Evolutionary conservation across 495 filamentous ascomycete genomes (phyloP).

Genomic region (Lindgomyces ingoldianus): DNA sequence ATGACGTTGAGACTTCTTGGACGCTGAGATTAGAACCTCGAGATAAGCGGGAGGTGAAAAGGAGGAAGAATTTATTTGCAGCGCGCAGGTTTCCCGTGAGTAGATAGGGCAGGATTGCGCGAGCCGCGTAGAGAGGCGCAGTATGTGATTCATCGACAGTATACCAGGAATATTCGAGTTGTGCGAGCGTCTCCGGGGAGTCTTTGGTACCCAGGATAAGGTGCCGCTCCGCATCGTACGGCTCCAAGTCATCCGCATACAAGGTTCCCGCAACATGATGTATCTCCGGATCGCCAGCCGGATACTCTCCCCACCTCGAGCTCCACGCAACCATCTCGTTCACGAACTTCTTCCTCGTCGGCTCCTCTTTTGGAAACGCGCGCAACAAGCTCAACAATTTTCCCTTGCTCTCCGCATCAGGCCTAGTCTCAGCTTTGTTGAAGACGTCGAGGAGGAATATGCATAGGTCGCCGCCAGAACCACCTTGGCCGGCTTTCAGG

Average conservation of each 20-base stretch:
- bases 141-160: slow-evolving; percentile 82
- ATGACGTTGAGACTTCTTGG: slow-evolving; percentile 78
- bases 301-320: slow-evolving; percentile 76
- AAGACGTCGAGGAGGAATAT: slow-evolving; percentile 85
- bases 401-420: slow-evolving; percentile 65
- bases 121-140: slow-evolving; percentile 83
- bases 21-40: slow-evolving; percentile 68
- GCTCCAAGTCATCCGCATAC: slow-evolving; percentile 85
- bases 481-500: slow-evolving; percentile 83
- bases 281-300: slow-evolving; percentile 90
- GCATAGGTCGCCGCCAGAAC: slow-evolving; percentile 88
- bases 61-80: slow-evolving; percentile 75
- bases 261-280: slow-evolving; percentile 90
- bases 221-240: slow-evolving; percentile 91
- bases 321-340: slow-evolving; percentile 92
- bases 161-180: slow-evolving; percentile 93
- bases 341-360: slow-evolving; percentile 86
- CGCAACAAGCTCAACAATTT: slow-evolving; percentile 66
- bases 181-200: slow-evolving; percentile 74
- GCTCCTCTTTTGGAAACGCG: slow-evolving; percentile 79
- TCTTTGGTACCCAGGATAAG: slow-evolving; percentile 86
- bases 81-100: slow-evolving; percentile 86
- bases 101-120: slow-evolving; percentile 89
- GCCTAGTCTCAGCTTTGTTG: slow-evolving; percentile 74
- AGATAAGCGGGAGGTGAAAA: slow-evolving; percentile 74